phyloP scores from a whole-genome alignment of 2,329 filamentous ascomycete genomes.

The Paraconiothyrium brasiliense region DNA sequence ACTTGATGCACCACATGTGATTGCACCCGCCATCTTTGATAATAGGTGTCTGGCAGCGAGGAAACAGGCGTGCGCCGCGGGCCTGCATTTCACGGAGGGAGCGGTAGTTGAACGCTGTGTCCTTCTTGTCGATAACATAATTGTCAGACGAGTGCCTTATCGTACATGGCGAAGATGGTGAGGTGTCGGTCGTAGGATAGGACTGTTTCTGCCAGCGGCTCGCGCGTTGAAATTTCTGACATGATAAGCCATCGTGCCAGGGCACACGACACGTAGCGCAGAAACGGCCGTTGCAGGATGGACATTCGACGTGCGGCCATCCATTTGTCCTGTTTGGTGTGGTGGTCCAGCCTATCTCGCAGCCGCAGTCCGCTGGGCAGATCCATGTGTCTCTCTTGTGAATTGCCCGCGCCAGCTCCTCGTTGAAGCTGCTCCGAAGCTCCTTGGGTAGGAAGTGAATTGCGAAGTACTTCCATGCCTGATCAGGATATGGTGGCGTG shows the following conservation, averaged over 20 bases:
- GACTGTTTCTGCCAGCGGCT: slow-evolving; percentile 1
- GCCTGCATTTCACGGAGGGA: slow-evolving; percentile 3
- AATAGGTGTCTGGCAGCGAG: slow-evolving; percentile 4
- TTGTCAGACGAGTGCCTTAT: neutral
- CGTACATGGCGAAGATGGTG: neutral
- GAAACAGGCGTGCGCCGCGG: slow-evolving; percentile 1
- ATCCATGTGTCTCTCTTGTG: slow-evolving; percentile 5
- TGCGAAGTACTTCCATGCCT: slow-evolving; percentile 6
- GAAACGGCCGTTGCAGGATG: neutral
- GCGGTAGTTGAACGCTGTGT: neutral
- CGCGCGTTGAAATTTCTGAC: slow-evolving; percentile 10
- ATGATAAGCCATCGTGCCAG: slow-evolving; percentile 2
- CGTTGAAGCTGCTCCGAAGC: neutral
- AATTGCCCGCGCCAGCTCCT: neutral
- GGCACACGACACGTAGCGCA: neutral
- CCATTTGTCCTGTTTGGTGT: neutral
- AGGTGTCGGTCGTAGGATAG: neutral
- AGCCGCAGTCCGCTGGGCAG: slow-evolving; percentile 1
- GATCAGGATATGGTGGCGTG: neutral
- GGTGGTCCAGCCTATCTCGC: neutral
- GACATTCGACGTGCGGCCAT: slow-evolving; percentile 8
- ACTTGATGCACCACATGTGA: neutral
- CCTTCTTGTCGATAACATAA: neutral
- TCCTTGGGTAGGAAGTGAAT: neutral
- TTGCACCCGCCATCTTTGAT: slow-evolving; percentile 12